These are phyloP conservation scores for Trebouxia sp. DNA, from an alignment of 139 green algal genomes.

Conservation along the genomic window DNA sequence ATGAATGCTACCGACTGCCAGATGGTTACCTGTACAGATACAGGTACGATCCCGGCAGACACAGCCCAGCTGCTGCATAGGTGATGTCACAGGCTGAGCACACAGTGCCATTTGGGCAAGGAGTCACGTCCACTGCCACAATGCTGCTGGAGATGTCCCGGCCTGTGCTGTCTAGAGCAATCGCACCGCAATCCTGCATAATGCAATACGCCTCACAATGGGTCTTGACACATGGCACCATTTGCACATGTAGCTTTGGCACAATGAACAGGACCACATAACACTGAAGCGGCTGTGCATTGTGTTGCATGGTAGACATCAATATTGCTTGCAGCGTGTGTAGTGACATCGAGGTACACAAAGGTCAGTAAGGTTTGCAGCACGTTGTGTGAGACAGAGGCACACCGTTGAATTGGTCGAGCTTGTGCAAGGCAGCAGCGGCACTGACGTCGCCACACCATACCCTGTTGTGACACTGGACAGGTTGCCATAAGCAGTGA, in stretches of 20 bases:
- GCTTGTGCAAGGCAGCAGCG: neutral
- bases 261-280: too few relatives aligned
- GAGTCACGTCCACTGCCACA: conserved; percentile 15
- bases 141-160: conserved; percentile 25
- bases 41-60: conserved; percentile 21
- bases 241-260: too few relatives aligned
- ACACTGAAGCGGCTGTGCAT: too few relatives aligned
- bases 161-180: conserved; percentile 6
- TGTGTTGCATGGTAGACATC: too few relatives aligned
- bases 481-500: neutral
- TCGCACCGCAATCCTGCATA: conserved; percentile 1
- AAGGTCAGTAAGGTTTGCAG: neutral
- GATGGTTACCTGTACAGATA: conserved; percentile 31
- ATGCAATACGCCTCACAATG: neutral
- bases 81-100: conserved; percentile 30
- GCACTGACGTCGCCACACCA: neutral
- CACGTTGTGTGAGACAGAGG: too few relatives aligned
- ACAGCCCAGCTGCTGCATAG: conserved; percentile 15
- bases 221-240: too few relatives aligned
- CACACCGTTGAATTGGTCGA: neutral
- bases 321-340: too few relatives aligned
- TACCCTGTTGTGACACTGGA: neutral
- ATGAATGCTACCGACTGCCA: too few relatives aligned
- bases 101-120: neutral
- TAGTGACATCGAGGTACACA: too few relatives aligned